Evolutionary conservation across 495 filamentous ascomycete genomes (phyloP).

Genomic region (Penicillium ochrochloron): DNA sequence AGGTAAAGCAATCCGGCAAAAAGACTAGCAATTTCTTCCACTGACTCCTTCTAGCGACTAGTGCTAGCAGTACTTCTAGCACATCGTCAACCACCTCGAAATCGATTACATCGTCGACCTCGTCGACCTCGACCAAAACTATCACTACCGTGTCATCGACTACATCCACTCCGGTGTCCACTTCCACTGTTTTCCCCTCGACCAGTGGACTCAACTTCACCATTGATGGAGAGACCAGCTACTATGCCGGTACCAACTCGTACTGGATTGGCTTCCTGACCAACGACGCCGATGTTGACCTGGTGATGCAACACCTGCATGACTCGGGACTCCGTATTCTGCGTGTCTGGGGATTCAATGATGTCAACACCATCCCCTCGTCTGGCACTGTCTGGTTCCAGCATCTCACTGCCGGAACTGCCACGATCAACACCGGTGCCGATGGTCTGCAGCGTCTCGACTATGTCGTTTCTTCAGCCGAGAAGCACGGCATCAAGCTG

Average conservation of each 20-base stretch:
- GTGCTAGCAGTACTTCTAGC: not conserved
- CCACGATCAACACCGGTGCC: conserved; percentile 68
- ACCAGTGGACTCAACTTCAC: conserved; percentile 60
- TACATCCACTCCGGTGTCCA: conserved; percentile 14
- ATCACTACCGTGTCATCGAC: conserved; percentile 22
- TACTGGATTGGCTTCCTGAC: conserved; percentile 77
- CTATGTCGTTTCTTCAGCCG: conserved; percentile 65
- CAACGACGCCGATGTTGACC: conserved; percentile 65
- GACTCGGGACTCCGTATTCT: conserved; percentile 67
- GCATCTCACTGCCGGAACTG: conserved; percentile 53
- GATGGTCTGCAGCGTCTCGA: conserved; percentile 71
- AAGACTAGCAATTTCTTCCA: not conserved
- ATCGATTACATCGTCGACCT: not conserved
- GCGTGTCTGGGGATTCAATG: conserved; percentile 77
- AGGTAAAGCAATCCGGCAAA: conserved; percentile 19
- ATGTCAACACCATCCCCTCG: conserved; percentile 53
- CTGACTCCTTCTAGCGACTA: not conserved
- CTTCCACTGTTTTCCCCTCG: conserved; percentile 48
- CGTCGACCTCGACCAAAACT: conserved; percentile 9
- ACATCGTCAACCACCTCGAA: conserved; percentile 6
- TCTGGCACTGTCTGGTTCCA: conserved; percentile 64
- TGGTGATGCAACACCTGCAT: conserved; percentile 52
- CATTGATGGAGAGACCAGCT: conserved; percentile 64
- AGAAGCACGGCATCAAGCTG: conserved; percentile 61
- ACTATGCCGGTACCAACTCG: conserved; percentile 71